phyloP scores from a whole-genome alignment of 768 basidiomycete genomes.

The Lactifluus subvellereus region DNA sequence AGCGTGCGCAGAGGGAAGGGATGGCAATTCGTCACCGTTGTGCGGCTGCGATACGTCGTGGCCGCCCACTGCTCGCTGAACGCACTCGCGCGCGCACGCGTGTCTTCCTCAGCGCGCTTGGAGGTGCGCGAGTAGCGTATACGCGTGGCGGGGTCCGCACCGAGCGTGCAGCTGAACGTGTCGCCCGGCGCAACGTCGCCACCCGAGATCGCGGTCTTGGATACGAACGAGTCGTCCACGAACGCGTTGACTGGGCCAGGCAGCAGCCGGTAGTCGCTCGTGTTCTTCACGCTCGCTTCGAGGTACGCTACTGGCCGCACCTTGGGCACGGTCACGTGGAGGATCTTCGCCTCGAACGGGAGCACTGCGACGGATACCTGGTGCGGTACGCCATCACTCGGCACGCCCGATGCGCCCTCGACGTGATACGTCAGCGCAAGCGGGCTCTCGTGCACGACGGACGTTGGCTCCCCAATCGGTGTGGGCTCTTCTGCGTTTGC shows the following conservation, averaged over 20 bases:
- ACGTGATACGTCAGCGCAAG: constrained; percentile 48
- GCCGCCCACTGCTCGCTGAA: constrained; percentile 43
- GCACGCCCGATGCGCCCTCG: constrained; percentile 45
- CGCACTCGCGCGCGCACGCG: constrained; percentile 27
- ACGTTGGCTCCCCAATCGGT: constrained; percentile 33
- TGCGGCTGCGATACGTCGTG: constrained; percentile 38
- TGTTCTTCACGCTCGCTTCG: constrained; percentile 44
- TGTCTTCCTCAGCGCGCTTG: constrained; percentile 30
- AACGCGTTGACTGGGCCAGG: constrained; percentile 51
- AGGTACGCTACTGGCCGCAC: constrained; percentile 45
- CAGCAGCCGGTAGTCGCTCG: constrained; percentile 50
- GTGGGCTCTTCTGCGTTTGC: background rate
- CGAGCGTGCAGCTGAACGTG: constrained; percentile 50
- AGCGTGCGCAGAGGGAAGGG: constrained; percentile 40
- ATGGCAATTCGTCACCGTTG: constrained; percentile 44
- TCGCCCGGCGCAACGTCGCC: constrained; percentile 47
- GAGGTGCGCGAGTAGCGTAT: constrained; percentile 39
- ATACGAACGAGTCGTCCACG: constrained; percentile 51
- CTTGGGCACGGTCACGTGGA: constrained; percentile 47
- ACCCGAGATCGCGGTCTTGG: constrained; percentile 40
- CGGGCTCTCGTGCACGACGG: constrained; percentile 46
- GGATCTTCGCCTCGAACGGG: constrained; percentile 30
- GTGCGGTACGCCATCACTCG: constrained; percentile 50
- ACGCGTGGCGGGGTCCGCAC: constrained; percentile 32
- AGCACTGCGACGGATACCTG: constrained; percentile 43